A percentile compares a stretch with the other conserved stretches of the same genome.
Evolutionary conservation across 2,329 filamentous ascomycete genomes (phyloP).

Genomic region (Colletotrichum agaves): DNA sequence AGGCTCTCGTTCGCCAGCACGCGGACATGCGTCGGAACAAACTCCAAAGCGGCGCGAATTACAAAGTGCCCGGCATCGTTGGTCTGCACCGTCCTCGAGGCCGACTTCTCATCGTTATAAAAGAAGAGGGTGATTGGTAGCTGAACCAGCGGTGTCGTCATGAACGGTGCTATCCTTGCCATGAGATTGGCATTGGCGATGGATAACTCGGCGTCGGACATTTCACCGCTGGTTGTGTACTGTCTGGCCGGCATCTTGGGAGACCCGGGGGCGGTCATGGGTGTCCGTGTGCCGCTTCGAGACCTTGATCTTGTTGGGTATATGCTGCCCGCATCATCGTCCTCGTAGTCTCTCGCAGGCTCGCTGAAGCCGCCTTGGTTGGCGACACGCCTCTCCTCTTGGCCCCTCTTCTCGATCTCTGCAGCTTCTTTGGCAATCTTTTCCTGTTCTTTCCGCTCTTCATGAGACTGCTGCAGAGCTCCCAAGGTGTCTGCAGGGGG

Average conservation of each 20-base stretch:
- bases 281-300: constrained; percentile 48
- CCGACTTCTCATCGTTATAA: constrained; percentile 85
- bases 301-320: constrained; percentile 42
- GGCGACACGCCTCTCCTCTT: constrained; percentile 76
- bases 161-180: constrained; percentile 87
- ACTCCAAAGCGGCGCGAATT: constrained; percentile 83
- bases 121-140: constrained; percentile 92
- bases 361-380: constrained; percentile 81
- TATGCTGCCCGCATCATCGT: constrained; percentile 49
- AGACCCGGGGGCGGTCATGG: constrained; percentile 55
- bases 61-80: constrained; percentile 91
- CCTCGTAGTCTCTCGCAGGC: constrained; percentile 60
- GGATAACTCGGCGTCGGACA: constrained; percentile 80
- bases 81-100: constrained; percentile 85
- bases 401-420: constrained; percentile 77
- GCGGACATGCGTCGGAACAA: constrained; percentile 88
- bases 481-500: constrained; percentile 38
- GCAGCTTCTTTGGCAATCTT: constrained; percentile 80
- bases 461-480: constrained; percentile 53
- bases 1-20: constrained; percentile 88
- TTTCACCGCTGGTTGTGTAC: constrained; percentile 60
- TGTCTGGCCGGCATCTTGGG: constrained; percentile 54
- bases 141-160: constrained; percentile 83
- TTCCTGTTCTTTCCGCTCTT: constrained; percentile 67
- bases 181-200: constrained; percentile 89